These are phyloP conservation scores for Geosmithia flava DNA, from an alignment of 2,329 filamentous ascomycete genomes.

Conservation along the genomic window DNA sequence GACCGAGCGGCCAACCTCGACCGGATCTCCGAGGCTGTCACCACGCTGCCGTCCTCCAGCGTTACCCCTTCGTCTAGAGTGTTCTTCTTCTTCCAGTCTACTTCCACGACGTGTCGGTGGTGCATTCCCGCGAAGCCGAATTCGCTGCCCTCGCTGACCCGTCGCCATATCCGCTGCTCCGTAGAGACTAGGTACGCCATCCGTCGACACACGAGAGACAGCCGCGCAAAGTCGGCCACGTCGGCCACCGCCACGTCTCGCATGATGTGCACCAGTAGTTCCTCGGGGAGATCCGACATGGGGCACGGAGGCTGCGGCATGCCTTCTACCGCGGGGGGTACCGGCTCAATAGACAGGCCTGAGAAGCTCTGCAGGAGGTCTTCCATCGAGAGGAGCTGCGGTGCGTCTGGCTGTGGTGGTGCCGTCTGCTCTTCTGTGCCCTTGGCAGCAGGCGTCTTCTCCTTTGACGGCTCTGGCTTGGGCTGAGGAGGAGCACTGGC, in stretches of 20 bases:
- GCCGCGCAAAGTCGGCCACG: constrained; percentile 61
- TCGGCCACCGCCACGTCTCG: constrained; percentile 60
- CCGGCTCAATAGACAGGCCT: constrained; percentile 52
- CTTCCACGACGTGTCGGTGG: constrained; percentile 58
- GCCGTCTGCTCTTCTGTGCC: constrained; percentile 22
- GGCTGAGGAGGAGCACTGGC: neutral
- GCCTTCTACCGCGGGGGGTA: constrained; percentile 57
- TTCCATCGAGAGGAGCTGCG: constrained; percentile 27
- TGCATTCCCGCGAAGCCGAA: constrained; percentile 78
- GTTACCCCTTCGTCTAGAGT: neutral
- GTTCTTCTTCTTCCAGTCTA: constrained; percentile 32
- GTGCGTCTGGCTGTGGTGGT: constrained; percentile 22
- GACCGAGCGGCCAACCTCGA: constrained; percentile 18
- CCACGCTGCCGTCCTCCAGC: constrained; percentile 13
- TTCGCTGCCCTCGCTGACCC: constrained; percentile 54
- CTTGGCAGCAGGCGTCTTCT: constrained; percentile 12
- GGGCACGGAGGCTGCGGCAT: constrained; percentile 67
- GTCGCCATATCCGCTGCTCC: constrained; percentile 79
- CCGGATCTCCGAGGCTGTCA: constrained; percentile 23
- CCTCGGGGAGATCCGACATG: constrained; percentile 65
- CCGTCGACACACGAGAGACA: constrained; percentile 74
- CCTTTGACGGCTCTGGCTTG: too few relatives aligned
- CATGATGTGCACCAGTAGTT: constrained; percentile 74
- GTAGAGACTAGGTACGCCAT: constrained; percentile 75
- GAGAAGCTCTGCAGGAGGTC: constrained; percentile 72